Evolutionary conservation across 1,139 yeast genomes (phyloP).

Genomic region (Trichomonascaceae sp.): DNA sequence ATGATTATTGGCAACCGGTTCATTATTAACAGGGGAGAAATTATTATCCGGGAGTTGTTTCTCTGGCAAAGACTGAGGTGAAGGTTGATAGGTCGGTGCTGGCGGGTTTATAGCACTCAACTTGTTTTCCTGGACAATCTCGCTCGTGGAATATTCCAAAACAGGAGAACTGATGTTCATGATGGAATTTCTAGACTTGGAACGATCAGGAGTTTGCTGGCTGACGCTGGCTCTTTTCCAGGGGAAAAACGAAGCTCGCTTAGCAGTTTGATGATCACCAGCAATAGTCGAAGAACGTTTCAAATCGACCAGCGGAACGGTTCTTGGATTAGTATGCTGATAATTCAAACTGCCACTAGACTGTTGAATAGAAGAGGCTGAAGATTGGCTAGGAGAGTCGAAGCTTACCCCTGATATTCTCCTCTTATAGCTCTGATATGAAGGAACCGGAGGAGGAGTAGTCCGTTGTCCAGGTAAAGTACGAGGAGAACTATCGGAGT

Average conservation of each 20-base stretch:
- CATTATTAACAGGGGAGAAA: not conserved
- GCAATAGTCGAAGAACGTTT: slow-evolving; percentile 1
- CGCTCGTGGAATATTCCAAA: slow-evolving; percentile 23
- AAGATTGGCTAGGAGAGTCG: not conserved
- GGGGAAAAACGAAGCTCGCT: slow-evolving; percentile 5
- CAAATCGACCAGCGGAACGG: not conserved
- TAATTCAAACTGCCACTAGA: not conserved
- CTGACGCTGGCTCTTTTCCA: slow-evolving; percentile 5
- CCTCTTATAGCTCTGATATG: slow-evolving; percentile 2
- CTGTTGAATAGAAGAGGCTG: not conserved
- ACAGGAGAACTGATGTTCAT: slow-evolving; percentile 22
- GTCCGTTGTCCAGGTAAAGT: not conserved
- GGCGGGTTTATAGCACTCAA: not conserved
- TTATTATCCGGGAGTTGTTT: not conserved
- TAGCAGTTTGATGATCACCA: not conserved
- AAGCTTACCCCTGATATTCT: not conserved
- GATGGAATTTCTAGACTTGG: slow-evolving; percentile 8
- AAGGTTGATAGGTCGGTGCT: not conserved
- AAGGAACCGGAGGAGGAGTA: slow-evolving; percentile 2
- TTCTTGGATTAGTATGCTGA: not conserved
- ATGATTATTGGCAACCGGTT: not conserved
- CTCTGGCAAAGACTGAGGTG: not conserved
- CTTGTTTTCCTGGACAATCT: slow-evolving; percentile 17
- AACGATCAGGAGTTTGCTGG: not conserved
- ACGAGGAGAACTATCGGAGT: slow-evolving; percentile 2